Conservation (phyloP, 306 rosid species). For the Vigna reflexopilosa region DNA sequence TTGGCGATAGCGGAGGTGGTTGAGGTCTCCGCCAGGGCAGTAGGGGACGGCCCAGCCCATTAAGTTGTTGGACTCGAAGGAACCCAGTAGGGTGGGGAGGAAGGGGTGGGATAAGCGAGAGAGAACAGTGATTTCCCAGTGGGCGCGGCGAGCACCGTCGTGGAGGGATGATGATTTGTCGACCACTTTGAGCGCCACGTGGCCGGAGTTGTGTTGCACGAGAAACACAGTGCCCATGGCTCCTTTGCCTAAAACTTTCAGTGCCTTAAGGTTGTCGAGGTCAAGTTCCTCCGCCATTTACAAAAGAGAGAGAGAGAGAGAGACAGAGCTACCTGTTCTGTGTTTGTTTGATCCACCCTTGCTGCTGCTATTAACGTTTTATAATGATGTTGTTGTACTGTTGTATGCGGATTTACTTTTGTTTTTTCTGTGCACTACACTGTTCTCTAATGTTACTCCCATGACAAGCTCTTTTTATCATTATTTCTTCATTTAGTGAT, state of each 20-base stretch:
- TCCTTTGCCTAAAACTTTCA: slow-evolving; percentile 72
- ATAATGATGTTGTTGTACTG: too few species aligned
- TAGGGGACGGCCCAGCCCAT: slow-evolving; percentile 87
- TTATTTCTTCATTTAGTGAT: too few species aligned
- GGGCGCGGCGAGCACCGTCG: slow-evolving; percentile 76
- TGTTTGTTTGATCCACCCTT: neutral
- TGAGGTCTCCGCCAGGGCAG: slow-evolving; percentile 95
- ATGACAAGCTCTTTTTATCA: too few species aligned
- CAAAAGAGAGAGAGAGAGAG: neutral
- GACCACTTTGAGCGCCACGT: slow-evolving; percentile 80
- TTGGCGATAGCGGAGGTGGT: slow-evolving; percentile 84
- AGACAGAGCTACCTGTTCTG: neutral
- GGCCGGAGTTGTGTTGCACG: slow-evolving; percentile 46
- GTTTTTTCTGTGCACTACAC: neutral
- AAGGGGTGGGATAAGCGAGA: slow-evolving; percentile 68
- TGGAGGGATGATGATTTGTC: slow-evolving; percentile 56
- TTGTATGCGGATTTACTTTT: neutral
- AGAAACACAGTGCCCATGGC: slow-evolving; percentile 92
- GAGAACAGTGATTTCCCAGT: slow-evolving; percentile 82
- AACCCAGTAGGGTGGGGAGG: slow-evolving; percentile 68
- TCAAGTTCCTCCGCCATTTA: neutral
- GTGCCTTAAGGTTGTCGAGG: neutral
- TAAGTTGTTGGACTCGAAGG: slow-evolving; percentile 57
- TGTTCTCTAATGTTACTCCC: too few species aligned
- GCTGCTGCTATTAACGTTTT: neutral